A percentile compares a stretch with the other conserved stretches of the same genome.
Evolutionary conservation across 2,329 filamentous ascomycete genomes (phyloP).

Genomic region (Ceratocystis eucalypticola): DNA sequence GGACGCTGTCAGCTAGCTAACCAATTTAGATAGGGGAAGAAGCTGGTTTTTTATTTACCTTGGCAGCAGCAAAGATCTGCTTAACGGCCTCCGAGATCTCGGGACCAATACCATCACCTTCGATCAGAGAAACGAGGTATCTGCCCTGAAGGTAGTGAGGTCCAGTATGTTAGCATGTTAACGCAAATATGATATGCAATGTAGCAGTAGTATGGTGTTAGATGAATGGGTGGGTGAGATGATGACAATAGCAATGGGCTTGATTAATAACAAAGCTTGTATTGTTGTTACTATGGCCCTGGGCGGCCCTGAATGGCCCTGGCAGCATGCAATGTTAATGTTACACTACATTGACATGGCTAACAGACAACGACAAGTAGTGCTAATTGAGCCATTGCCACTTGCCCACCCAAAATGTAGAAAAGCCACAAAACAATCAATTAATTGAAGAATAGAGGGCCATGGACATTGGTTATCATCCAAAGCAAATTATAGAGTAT

Average conservation of each 20-base stretch:
- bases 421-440: too few relatives aligned
- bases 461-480: too few relatives aligned
- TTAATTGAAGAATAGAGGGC: too few relatives aligned
- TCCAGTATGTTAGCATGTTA: constrained; percentile 8
- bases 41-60: constrained; percentile 41
- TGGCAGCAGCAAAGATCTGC: constrained; percentile 93
- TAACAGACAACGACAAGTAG: too few relatives aligned
- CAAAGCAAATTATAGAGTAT: constrained; percentile 5
- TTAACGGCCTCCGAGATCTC: constrained; percentile 97
- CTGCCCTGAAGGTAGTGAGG: constrained; percentile 51
- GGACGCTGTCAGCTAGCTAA: background rate
- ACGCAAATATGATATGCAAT: background rate
- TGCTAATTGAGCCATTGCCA: too few relatives aligned
- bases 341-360: too few relatives aligned
- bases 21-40: background rate
- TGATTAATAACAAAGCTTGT: too few relatives aligned
- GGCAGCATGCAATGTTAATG: too few relatives aligned
- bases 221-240: too few relatives aligned
- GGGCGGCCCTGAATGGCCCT: background rate
- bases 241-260: too few relatives aligned
- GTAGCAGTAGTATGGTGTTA: background rate
- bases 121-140: constrained; percentile 91
- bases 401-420: too few relatives aligned
- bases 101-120: constrained; percentile 96
- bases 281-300: too few relatives aligned